Evolutionary conservation across 805 yeast species (phyloP), one percentile per base, ranked within the genome.

Genomic region (Brettanomyces nanus): DNA sequence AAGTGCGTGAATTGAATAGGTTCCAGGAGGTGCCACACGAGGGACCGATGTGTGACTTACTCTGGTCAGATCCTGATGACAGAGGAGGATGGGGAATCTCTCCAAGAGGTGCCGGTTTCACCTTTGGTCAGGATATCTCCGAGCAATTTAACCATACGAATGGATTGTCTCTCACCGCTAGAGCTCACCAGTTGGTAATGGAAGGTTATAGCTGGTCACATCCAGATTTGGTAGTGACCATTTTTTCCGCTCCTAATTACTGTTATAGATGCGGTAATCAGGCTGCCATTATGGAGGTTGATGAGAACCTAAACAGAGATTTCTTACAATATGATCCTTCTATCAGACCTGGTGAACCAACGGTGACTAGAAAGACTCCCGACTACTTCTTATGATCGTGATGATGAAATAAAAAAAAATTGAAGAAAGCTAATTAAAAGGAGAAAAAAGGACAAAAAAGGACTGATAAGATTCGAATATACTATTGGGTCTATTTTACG

Each of bases 41-140:
- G 61, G 97, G 97, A 31, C 95, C 95, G 45, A 86, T 89, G 95
- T 89, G 96, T 65, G 97, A 89, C 60, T 69, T 89, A 52, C 68
- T 89, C 48, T 89, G 97, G 97, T 85, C 95, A 3, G 97, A 89
- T 62, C 97, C 97, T 21, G 97, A 89, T 61, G 96, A 89, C 62
- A 73, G 96, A 58, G 95, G 95, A 51, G 96, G 95, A 52, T 89
- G 97, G 97, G 95, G 95, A 45, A 85, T 89, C 48, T 81, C 92
- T 56, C 95, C 96, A 62, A 78, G 97, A 75, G 96, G 96, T 69
- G 97, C 97, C 45, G 97, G 97, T 61, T 89, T 84, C 80, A 85
- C 95, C 54, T 89, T 89, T 75, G 97, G 97, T 52, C 94, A 82
- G 65, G 95, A 89, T 68, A 85, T 87, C 52, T 76, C 89, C 48